Base-by-base conservation (phyloP, 2,329 filamentous ascomycete genomes). In the Ophiostoma ulmi region DNA sequence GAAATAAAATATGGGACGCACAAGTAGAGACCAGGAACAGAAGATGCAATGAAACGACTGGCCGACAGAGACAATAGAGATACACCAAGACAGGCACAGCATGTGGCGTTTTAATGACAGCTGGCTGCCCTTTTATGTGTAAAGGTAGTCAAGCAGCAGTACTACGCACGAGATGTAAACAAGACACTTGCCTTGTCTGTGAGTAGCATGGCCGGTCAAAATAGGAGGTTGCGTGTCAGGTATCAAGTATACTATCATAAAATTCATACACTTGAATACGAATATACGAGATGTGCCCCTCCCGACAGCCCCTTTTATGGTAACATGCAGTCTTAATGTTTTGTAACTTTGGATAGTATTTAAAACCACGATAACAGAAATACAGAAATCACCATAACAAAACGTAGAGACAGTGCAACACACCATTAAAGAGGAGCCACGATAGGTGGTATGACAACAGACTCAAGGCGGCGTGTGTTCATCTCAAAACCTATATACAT, bases 61-160 rank as follows among this genome's bases (percentile, higher is more conserved):
- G n/a, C n/a, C 1, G 48, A 55, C 22, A 48, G 39, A 38, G 14
- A 39, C 44, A 58, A 31, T 35, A 48, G 52, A 58, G n/a, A 26
- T 8, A 58, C n/a, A 31, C 52, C n/a, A 58, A 26, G n/a, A 58
- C 52, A 58, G 20, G 20, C n/a, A 7, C 52, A 26, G 11, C 44
- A 14, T 39, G 44, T 38, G 67, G 58, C 58, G 58, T 63, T 35
- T 63, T 36, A 26, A 63, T 63, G 26, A 63, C 58, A 63, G 58
- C 58, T 63, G 58, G 58, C 52, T 17, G 52, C 58, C 58, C 58
- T 26, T 63, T 20, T 63, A 31, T 31, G 31, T 31, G 31, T 31
- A 31, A 31, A 31, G 31, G 31, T 4, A 31, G 31, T 63, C 52
- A 6, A 17, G 4, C 13, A 17, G 4, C 13, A 61, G 58, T 63